These are phyloP conservation scores for Ilyonectria robusta DNA, from an alignment of 2,329 filamentous ascomycete genomes.

Conservation along the genomic window DNA sequence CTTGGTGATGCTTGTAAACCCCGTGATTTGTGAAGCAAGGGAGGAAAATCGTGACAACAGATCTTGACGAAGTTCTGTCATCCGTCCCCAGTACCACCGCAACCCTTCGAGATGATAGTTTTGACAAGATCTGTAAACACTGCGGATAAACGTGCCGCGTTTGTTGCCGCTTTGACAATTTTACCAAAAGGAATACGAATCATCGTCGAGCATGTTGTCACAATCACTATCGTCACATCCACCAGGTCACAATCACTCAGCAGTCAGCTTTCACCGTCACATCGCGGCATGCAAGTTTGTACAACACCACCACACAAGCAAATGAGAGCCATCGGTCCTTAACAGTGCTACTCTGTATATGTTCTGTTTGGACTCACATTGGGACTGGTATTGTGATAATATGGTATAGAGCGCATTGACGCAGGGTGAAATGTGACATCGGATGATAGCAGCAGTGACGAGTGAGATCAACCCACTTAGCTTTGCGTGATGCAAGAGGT, in stretches of 20 bases:
- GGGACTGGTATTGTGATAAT: neutral
- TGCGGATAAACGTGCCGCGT: neutral
- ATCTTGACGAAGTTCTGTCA: too few relatives aligned
- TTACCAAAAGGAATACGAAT: neutral
- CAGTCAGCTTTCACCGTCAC: conserved; percentile 1
- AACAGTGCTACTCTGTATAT: neutral
- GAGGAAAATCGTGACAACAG: too few relatives aligned
- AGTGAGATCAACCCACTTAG: conserved; percentile 14
- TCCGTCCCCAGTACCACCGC: too few relatives aligned
- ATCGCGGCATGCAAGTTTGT: neutral
- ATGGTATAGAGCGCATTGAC: neutral
- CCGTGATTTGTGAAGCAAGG: too few relatives aligned
- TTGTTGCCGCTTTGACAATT: neutral
- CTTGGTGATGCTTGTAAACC: too few relatives aligned
- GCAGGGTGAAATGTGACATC: conserved; percentile 5
- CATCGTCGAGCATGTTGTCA: conserved; percentile 4
- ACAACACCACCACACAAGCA: neutral
- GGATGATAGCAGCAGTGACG: neutral
- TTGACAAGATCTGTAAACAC: neutral
- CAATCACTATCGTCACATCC: conserved; percentile 1
- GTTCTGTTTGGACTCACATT: neutral
- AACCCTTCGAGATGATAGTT: neutral
- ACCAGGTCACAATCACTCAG: neutral
- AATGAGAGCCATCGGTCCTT: neutral
- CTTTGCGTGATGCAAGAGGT: conserved; percentile 7